These are phyloP conservation scores for Aureobasidium mangrovei DNA, from an alignment of 2,329 filamentous ascomycete genomes.

Conservation along the genomic window DNA sequence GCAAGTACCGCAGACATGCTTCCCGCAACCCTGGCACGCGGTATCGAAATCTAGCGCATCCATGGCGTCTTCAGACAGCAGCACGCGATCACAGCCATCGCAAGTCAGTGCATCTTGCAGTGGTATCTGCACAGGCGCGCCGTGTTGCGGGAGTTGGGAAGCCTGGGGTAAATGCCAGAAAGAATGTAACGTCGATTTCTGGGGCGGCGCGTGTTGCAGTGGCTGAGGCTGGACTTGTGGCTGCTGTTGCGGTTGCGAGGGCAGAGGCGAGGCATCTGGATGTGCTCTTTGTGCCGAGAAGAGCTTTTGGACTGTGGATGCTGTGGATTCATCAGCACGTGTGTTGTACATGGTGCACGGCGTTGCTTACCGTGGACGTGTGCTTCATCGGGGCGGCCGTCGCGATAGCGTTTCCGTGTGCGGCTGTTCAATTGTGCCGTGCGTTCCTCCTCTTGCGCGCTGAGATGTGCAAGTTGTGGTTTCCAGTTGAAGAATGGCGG, in stretches of 20 bases:
- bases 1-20: constrained; percentile 35
- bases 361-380: constrained; percentile 43
- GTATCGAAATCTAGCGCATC: constrained; percentile 30
- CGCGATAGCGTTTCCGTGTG: constrained; percentile 50
- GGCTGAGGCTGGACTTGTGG: constrained; percentile 20
- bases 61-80: constrained; percentile 28
- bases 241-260: constrained; percentile 20
- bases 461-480: neutral
- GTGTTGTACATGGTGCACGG: constrained; percentile 14
- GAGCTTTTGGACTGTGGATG: constrained; percentile 37
- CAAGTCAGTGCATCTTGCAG: constrained; percentile 24
- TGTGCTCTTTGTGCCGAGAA: constrained; percentile 35
- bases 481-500: neutral
- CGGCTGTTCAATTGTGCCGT: constrained; percentile 42
- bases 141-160: constrained; percentile 16
- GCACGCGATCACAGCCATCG: constrained; percentile 36
- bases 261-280: constrained; percentile 24
- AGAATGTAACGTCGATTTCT: constrained; percentile 39
- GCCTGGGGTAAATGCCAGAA: constrained; percentile 38
- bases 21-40: constrained; percentile 31
- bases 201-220: constrained; percentile 22
- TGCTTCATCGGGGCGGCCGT: constrained; percentile 49
- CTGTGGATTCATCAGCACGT: constrained; percentile 24
- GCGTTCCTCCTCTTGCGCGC: neutral
- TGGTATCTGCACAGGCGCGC: neutral